Evolutionary conservation across 148 eudicot species (phyloP), one percentile per base, ranked within the genome.

Genomic region (Chenopodium berlandieri): DNA sequence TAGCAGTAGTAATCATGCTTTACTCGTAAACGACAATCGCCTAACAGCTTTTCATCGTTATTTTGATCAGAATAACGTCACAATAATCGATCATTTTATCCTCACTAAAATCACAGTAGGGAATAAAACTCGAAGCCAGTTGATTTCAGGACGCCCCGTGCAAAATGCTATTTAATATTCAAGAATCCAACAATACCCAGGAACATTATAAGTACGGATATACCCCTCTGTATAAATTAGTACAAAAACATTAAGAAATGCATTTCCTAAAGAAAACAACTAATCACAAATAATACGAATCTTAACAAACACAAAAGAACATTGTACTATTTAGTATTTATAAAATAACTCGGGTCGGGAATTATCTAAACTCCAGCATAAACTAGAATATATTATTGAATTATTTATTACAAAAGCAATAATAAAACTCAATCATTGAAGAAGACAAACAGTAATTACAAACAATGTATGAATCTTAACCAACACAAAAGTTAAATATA

Each of bases 401-500:
- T 32, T 14, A 16, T 70, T 40, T 58, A 73, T 8, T 23, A 34
- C 71, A 32, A 81, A 65, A 66, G 37, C 52, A 78, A 74, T 47
- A 27, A 74, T 17, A 25, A 48, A 75, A 46, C 65, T 13, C 32
- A 48, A 50, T 32, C 44, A 75, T 10, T 12, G 10, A 67, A 7
- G 74, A 62, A 50, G 73, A 75, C 67, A 81, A 37, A 62, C 5
- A 56, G 19, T 60, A 50, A 73, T 46, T 62, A 63, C 77, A 73
- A 47, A 37, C 31, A 30, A 80, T 44, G 34, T 62, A n/a, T 74
- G 78, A 74, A 81, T 74, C 78, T 66, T 64, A 75, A 67, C 31
- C 65, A 75, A 46, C 79, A 81, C 74, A 81, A 81, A 75, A 81
- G 83, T 66, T 65, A 22, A 69, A 82, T 56, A 69, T n/a, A 78